Evolutionary conservation across 164 flowering plant species (phyloP).

Genomic region (Annona cherimola): DNA sequence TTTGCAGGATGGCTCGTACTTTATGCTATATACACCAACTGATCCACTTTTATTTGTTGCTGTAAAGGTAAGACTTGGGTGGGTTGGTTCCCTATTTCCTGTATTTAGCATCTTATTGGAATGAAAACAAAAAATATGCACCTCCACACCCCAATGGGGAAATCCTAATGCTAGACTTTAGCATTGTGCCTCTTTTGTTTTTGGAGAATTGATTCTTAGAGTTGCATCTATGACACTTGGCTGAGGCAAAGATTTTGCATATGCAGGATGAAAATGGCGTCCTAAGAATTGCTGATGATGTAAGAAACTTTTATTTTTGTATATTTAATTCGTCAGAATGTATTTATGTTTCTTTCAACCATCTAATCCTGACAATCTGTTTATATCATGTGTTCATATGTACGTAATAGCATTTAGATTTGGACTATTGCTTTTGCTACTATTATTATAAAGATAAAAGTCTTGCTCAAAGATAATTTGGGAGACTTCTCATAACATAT

Average conservation of each 20-base stretch:
- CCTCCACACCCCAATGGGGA: background rate
- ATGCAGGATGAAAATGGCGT: slow-evolving; percentile 68
- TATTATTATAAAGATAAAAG: too few species aligned
- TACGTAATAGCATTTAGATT: background rate
- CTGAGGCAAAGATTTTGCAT: slow-evolving; percentile 15
- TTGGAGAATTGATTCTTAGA: background rate
- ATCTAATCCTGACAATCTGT: background rate
- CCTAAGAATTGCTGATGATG: slow-evolving; percentile 86
- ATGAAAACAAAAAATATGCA: background rate
- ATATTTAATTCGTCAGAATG: background rate
- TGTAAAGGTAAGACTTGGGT: slow-evolving; percentile 47
- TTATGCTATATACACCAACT: slow-evolving; percentile 92
- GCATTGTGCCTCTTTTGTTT: background rate
- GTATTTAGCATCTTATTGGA: background rate
- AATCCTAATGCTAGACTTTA: background rate
- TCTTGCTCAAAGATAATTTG: background rate
- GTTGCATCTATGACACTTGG: too few species aligned
- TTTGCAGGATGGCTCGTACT: slow-evolving; percentile 83
- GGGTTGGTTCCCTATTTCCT: background rate
- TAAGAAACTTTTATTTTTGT: slow-evolving; percentile 31
- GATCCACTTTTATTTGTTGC: slow-evolving; percentile 98
- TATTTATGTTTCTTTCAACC: background rate
- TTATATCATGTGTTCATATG: background rate
- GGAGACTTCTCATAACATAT: background rate
- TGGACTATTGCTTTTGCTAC: background rate